Evolutionary conservation across 2,329 filamentous ascomycete genomes (phyloP).

Genomic region (Xylaria arbuscula): DNA sequence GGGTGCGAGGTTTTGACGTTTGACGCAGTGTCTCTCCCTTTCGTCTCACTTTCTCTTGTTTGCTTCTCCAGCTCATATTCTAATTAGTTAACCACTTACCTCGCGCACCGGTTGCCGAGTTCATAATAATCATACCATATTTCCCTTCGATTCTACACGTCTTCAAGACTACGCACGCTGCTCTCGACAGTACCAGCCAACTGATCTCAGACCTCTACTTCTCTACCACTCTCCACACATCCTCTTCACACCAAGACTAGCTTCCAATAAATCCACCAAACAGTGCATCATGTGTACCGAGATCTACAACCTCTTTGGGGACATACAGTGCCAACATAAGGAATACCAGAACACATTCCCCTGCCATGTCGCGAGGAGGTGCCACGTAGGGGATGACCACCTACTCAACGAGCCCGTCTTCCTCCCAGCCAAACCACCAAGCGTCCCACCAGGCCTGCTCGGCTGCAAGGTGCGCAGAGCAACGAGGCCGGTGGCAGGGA

Average conservation of each 20-base stretch:
- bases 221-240: background rate
- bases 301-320: conserved; percentile 45
- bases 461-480: conserved; percentile 39
- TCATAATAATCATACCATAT: background rate
- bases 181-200: background rate
- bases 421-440: conserved; percentile 40
- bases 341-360: conserved; percentile 52
- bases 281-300: conserved; percentile 50
- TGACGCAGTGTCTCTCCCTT: background rate
- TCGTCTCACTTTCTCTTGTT: background rate
- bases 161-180: background rate
- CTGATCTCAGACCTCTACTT: background rate
- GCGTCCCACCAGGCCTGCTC: conserved; percentile 39
- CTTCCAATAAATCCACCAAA: background rate
- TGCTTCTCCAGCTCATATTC: conserved; percentile 1
- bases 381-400: conserved; percentile 37
- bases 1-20: background rate
- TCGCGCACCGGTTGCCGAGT: conserved; percentile 25
- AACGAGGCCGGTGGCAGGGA: conserved; percentile 40
- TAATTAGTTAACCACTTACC: background rate
- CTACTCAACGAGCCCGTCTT: conserved; percentile 41
- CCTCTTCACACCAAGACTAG: background rate
- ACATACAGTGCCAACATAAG: conserved; percentile 47
- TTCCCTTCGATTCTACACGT: background rate
- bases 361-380: conserved; percentile 47